phyloP scores from a whole-genome alignment of 1,139 yeast genomes.

The Yamadazyma pseudoaaseri region DNA sequence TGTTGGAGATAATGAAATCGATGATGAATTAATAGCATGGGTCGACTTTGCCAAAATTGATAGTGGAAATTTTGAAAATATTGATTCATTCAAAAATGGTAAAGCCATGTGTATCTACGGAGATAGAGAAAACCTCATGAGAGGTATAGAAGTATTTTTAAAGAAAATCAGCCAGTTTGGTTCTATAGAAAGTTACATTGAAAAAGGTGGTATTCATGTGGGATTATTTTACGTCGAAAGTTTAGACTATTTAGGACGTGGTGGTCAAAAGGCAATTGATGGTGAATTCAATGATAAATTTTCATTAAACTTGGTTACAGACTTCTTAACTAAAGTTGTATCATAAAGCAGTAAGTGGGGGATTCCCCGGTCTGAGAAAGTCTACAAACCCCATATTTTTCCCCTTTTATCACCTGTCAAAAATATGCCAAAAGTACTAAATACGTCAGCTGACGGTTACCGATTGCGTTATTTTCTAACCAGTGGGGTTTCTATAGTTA shows the following conservation, averaged over 20 bases:
- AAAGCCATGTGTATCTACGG: slow-evolving; percentile 35
- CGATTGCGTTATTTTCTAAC: too few relatives aligned
- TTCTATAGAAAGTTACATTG: slow-evolving; percentile 21
- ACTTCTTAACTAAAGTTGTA: slow-evolving; percentile 10
- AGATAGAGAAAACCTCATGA: slow-evolving; percentile 36
- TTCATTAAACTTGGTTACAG: slow-evolving; percentile 15
- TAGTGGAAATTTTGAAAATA: slow-evolving; percentile 19
- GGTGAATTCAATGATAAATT: slow-evolving; percentile 30
- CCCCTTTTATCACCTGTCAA: too few relatives aligned
- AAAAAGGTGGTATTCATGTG: slow-evolving; percentile 20
- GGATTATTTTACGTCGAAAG: slow-evolving; percentile 23
- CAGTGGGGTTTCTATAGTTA: too few relatives aligned
- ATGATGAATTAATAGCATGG: slow-evolving; percentile 14
- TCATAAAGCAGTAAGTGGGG: too few relatives aligned
- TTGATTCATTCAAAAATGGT: slow-evolving; percentile 23
- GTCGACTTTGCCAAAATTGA: slow-evolving; percentile 25
- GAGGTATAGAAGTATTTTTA: slow-evolving; percentile 23
- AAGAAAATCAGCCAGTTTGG: slow-evolving; percentile 18
- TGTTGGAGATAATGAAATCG: slow-evolving; percentile 19
- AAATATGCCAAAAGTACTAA: too few relatives aligned
- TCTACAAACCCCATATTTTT: too few relatives aligned
- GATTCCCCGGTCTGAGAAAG: too few relatives aligned
- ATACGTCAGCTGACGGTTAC: too few relatives aligned
- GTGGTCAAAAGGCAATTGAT: slow-evolving; percentile 22
- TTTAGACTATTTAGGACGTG: slow-evolving; percentile 27